phyloP scores from a whole-genome alignment of 495 filamentous ascomycete species.

The Daldinia grandis region DNA sequence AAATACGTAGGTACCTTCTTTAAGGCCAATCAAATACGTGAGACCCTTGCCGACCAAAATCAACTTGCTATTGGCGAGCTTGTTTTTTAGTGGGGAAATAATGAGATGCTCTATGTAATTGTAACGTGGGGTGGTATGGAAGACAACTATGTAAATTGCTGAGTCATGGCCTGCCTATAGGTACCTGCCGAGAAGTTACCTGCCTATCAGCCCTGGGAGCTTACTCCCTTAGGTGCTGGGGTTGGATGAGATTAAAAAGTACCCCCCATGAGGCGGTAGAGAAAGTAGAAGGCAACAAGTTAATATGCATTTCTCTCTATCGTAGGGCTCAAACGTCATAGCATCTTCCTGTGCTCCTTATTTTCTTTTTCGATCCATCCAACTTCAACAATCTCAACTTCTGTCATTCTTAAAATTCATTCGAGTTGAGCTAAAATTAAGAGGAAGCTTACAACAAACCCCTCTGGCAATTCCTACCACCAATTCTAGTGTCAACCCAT shows the following conservation, averaged over 20 bases:
- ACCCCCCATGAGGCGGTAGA: conserved; percentile 18
- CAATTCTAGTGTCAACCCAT: background rate
- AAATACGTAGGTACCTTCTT: conserved; percentile 29
- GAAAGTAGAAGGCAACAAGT: conserved; percentile 30
- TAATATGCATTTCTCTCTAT: conserved; percentile 17
- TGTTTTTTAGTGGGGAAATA: background rate
- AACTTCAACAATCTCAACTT: conserved; percentile 26
- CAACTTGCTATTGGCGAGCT: conserved; percentile 14
- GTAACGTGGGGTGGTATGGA: background rate
- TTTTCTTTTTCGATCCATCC: conserved; percentile 20
- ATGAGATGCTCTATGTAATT: conserved; percentile 4
- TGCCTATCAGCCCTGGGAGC: conserved; percentile 17
- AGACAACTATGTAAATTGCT: conserved; percentile 9
- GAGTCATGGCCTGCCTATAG: conserved; percentile 20
- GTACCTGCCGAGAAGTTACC: background rate
- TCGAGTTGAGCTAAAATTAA: conserved; percentile 19
- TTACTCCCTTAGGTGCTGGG: background rate
- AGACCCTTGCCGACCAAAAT: conserved; percentile 12
- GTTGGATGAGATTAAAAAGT: background rate
- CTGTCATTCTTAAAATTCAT: conserved; percentile 11
- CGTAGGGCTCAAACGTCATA: conserved; percentile 38
- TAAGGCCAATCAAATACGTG: conserved; percentile 8
- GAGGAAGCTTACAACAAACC: background rate
- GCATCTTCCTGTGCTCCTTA: conserved; percentile 9
- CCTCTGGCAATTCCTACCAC: no score